Evolutionary conservation across 768 basidiomycete species (phyloP).

Genomic region (Lentinula boryana): DNA sequence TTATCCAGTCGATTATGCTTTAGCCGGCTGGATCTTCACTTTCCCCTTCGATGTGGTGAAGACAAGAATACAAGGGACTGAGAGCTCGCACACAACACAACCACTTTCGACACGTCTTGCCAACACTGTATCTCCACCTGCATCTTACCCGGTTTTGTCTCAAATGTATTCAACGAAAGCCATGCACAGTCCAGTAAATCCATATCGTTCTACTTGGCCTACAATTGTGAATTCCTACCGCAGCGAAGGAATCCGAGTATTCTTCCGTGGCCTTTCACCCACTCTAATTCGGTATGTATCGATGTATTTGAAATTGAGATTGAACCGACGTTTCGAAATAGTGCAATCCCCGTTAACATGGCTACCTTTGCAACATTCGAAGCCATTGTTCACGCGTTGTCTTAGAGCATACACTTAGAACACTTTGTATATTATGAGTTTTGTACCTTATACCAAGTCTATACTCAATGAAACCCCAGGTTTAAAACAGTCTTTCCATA

Average conservation of each 20-base stretch:
- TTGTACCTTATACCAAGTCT: neutral
- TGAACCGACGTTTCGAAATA: slow-evolving; percentile 16
- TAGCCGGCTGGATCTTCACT: slow-evolving; percentile 70
- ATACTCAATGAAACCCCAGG: too few species aligned
- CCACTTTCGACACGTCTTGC: neutral
- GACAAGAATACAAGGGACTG: slow-evolving; percentile 70
- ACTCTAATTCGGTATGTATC: slow-evolving; percentile 68
- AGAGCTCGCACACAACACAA: neutral
- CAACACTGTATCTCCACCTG: neutral
- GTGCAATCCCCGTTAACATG: slow-evolving; percentile 85
- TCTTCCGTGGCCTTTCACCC: slow-evolving; percentile 72
- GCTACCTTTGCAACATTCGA: slow-evolving; percentile 76
- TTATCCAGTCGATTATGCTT: neutral
- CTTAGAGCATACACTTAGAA: neutral
- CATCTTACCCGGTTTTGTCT: slow-evolving; percentile 11
- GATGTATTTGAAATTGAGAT: neutral
- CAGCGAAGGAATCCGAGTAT: slow-evolving; percentile 60
- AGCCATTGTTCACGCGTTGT: slow-evolving; percentile 37
- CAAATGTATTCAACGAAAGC: slow-evolving; percentile 4
- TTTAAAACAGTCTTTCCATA: too few species aligned
- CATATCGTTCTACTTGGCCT: slow-evolving; percentile 53
- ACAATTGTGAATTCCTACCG: slow-evolving; percentile 57
- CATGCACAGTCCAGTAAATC: slow-evolving; percentile 25
- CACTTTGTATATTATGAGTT: neutral
- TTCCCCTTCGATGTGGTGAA: slow-evolving; percentile 91